Percentiles rank a stretch among this genome's conserved stretches.
phyloP scores from a whole-genome alignment of 768 basidiomycete genomes.

The Crucibulum laeve region DNA sequence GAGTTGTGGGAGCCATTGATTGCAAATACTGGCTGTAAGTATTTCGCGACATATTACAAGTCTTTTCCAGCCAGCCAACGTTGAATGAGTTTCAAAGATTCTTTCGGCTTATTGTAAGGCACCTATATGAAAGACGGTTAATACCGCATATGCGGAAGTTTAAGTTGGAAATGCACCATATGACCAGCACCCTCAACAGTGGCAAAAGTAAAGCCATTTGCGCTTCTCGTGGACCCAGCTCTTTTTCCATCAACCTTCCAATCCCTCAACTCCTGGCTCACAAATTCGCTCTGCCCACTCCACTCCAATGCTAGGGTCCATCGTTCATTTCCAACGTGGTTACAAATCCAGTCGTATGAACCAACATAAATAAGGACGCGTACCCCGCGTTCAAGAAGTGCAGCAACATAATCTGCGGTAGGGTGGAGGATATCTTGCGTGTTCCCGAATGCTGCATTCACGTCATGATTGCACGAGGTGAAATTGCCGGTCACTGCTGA shows the following conservation, averaged over 20 bases:
- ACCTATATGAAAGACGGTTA: not conserved
- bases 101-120: conserved; percentile 1
- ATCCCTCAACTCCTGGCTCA: conserved; percentile 37
- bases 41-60: too few relatives aligned
- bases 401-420: conserved; percentile 54
- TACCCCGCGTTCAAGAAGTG: conserved; percentile 71
- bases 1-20: too few relatives aligned
- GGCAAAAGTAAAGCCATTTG: conserved; percentile 56
- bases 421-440: conserved; percentile 40
- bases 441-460: conserved; percentile 42
- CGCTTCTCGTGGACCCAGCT: conserved; percentile 30
- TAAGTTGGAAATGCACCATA: conserved; percentile 38
- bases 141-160: not conserved
- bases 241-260: conserved; percentile 54
- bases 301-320: conserved; percentile 74
- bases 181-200: conserved; percentile 71
- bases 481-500: conserved; percentile 30
- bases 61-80: not conserved
- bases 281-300: conserved; percentile 52
- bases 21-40: too few relatives aligned
- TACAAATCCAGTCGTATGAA: conserved; percentile 72
- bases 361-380: conserved; percentile 70
- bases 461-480: conserved; percentile 27
- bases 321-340: conserved; percentile 68
- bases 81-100: not conserved